These are phyloP conservation scores for Geranomyces variabilis DNA, from an alignment of 192 early-diverging fungal genomes.

Conservation along the genomic window DNA sequence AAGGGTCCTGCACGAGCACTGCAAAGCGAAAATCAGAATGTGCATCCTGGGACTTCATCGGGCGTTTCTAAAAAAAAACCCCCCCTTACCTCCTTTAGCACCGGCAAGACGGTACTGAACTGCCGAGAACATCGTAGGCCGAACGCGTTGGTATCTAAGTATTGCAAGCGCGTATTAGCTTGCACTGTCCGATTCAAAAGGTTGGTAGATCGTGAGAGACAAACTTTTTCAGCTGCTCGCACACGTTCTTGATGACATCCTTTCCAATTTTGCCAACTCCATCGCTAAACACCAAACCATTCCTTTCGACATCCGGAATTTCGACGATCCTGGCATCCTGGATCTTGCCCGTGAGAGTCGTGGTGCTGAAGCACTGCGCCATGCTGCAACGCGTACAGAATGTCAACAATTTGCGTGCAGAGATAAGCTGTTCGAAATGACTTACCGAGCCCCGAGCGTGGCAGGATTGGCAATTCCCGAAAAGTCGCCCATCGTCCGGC, in stretches of 20 bases:
- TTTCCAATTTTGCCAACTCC: slow-evolving; percentile 70
- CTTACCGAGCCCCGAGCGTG: slow-evolving; percentile 64
- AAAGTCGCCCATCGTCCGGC: slow-evolving; percentile 74
- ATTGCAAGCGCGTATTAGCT: neutral
- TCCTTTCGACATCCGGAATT: slow-evolving; percentile 61
- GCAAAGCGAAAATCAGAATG: neutral
- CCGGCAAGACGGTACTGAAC: slow-evolving; percentile 74
- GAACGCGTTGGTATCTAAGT: slow-evolving; percentile 4
- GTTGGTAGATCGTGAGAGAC: neutral
- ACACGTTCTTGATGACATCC: slow-evolving; percentile 44
- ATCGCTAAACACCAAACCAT: slow-evolving; percentile 72
- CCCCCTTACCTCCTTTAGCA: slow-evolving; percentile 46
- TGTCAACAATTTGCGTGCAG: neutral
- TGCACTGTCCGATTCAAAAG: neutral
- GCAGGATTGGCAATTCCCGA: slow-evolving; percentile 65
- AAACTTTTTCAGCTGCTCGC: slow-evolving; percentile 29
- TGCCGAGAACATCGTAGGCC: slow-evolving; percentile 51
- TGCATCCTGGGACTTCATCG: neutral
- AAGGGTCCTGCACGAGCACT: slow-evolving; percentile 13
- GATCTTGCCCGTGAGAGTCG: slow-evolving; percentile 53
- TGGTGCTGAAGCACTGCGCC: slow-evolving; percentile 75
- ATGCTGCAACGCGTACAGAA: slow-evolving; percentile 31
- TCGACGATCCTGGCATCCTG: slow-evolving; percentile 29
- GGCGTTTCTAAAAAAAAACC: neutral
- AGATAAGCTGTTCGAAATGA: neutral